Base-by-base conservation (phyloP, 2,329 filamentous ascomycete species). In the Elsinoe batatas region DNA sequence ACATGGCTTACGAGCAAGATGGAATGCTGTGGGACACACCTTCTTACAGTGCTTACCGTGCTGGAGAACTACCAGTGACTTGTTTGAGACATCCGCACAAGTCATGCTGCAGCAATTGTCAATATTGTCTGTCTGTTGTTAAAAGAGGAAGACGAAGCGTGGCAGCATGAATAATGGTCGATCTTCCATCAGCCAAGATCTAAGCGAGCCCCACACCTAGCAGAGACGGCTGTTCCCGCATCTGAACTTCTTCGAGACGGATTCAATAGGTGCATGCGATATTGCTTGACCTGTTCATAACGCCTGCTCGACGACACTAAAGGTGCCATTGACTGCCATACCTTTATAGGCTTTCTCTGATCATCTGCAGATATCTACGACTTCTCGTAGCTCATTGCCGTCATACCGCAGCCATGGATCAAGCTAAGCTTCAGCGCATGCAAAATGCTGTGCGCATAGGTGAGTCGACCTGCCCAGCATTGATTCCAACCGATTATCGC, bases 371-470 rank as follows among this genome's bases (percentile, higher is more conserved):
- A 20, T 26, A 35, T 35, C 33, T 17, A 11, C 44, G 36, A 51
- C 47, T 51, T 38, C 33, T n/a, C 33, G 47, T 33, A 37, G 47
- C 47, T 38, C 30, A 38, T 26, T 20, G 17, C 33, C n/a, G 18
- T 20, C 42, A 17, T 18, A 15, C 38, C 69, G 68, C 71, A 70
- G 77, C 67, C 65, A 83, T 84, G 81, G 80, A 84, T 79, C 75
- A 78, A 68, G 80, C 80, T 71, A 84, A 83, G 77, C 73, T 84
- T 69, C 79, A 79, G 70, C 80, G 74, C 71, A 79, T 84, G 78
- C 80, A 83, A 74, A 76, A 78, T 74, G 79, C 78, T 67, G 79
- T 80, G 70, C 79, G 81, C 72, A 88, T 84, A 75, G 85, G 85
- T 88, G 82, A 67, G 84, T 82, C 57, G 57, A 53, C 57, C 12